A percentile compares a stretch with the other conserved stretches of the same genome.
Conservation (phyloP, 176 grass and related monocot species). For the Rhipidocladum racemiflorum region DNA sequence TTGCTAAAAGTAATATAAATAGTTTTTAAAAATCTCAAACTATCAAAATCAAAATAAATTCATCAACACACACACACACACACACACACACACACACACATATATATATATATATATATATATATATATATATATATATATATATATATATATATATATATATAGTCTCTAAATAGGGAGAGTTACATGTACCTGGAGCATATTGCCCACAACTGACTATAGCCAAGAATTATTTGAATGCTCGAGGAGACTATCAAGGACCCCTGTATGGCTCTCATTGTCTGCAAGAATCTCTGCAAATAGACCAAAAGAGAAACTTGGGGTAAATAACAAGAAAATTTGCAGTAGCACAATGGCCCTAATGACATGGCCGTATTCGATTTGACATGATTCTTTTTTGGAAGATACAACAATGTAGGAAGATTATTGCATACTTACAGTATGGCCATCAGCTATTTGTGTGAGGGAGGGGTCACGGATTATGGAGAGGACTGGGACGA, state of each 20-base stretch:
- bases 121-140: no score
- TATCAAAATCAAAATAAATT: no score
- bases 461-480: conserved; percentile 60
- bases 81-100: no score
- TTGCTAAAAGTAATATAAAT: no score
- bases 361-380: background rate
- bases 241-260: conserved; percentile 85
- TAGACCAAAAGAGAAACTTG: conserved; percentile 13
- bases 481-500: conserved; percentile 80
- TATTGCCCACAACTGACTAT: conserved; percentile 96
- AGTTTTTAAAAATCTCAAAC: no score
- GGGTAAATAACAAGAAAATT: background rate
- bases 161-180: no score
- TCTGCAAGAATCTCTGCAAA: conserved; percentile 73
- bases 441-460: conserved; percentile 62
- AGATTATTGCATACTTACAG: conserved; percentile 39
- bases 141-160: no score
- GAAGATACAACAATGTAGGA: background rate
- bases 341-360: no score
- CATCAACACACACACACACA: no score
- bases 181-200: conserved; percentile 70
- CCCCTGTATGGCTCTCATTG: conserved; percentile 88
- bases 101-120: no score
- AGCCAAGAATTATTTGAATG: conserved; percentile 98
- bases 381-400: background rate